A percentile compares a stretch with the other conserved stretches of the same genome.
Conservation (phyloP, 73 alveolate genomes). For the Paramecium bursaria region DNA sequence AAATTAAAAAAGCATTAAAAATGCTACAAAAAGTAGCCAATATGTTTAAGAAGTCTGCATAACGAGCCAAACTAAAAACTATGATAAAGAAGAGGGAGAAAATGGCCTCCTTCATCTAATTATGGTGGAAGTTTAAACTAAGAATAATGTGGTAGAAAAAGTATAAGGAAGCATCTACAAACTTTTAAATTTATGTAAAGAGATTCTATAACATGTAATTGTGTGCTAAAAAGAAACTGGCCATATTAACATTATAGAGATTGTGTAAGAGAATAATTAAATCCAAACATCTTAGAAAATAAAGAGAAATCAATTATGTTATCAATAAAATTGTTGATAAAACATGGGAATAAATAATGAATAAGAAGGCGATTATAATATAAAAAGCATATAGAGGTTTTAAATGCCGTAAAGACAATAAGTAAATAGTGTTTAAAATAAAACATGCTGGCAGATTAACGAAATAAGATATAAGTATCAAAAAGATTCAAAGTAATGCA, state of each 20-base stretch:
- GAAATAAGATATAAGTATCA: conserved; percentile 67
- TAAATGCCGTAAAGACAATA: conserved; percentile 62
- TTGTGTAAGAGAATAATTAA: conserved; percentile 2
- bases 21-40: conserved; percentile 12
- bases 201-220: conserved; percentile 25
- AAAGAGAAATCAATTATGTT: neutral
- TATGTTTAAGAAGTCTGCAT: conserved; percentile 3
- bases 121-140: neutral
- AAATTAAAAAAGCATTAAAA: conserved; percentile 21
- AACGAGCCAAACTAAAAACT: neutral
- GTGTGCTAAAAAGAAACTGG: conserved; percentile 25
- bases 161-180: conserved; percentile 2
- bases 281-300: neutral
- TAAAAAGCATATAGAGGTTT: conserved; percentile 76
- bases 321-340: conserved; percentile 27
- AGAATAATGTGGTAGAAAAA: neutral
- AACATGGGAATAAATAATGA: conserved; percentile 73
- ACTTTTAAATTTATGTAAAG: conserved; percentile 9
- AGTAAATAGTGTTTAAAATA: conserved; percentile 67
- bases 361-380: conserved; percentile 61
- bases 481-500: conserved; percentile 64
- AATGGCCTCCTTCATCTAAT: neutral
- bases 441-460: conserved; percentile 65
- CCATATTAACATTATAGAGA: neutral
- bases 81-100: neutral